A percentile compares a stretch with the other conserved stretches of the same genome.
These are phyloP conservation scores for Tuber brumale DNA, from an alignment of 495 filamentous ascomycete species.

Conservation along the genomic window DNA sequence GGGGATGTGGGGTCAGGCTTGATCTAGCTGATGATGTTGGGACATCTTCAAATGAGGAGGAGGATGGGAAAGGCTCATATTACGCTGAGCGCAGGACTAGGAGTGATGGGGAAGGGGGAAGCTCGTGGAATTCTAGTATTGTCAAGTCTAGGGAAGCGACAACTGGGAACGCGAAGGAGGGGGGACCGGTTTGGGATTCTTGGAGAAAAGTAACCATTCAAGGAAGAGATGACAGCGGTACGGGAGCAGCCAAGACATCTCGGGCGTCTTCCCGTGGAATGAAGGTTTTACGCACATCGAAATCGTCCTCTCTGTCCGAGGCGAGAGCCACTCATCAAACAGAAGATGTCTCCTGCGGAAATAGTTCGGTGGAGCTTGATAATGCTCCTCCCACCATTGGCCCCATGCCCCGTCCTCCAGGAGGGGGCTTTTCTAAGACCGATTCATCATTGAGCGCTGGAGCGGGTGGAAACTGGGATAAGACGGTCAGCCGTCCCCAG, in stretches of 20 bases:
- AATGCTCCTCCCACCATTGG: slow-evolving; percentile 12
- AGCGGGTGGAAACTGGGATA: slow-evolving; percentile 40
- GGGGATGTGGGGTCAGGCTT: slow-evolving; percentile 12
- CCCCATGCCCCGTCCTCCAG: slow-evolving; percentile 23
- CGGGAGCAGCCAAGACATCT: slow-evolving; percentile 24
- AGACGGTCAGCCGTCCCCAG: slow-evolving; percentile 36
- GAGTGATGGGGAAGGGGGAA: slow-evolving; percentile 43
- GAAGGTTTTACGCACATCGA: slow-evolving; percentile 41
- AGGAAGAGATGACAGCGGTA: slow-evolving; percentile 3
- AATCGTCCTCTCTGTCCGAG: slow-evolving; percentile 36
- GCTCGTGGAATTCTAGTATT: slow-evolving; percentile 45
- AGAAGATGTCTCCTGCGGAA: slow-evolving; percentile 13
- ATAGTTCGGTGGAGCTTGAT: slow-evolving; percentile 13
- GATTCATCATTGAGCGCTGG: slow-evolving; percentile 36
- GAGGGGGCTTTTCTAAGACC: slow-evolving; percentile 17
- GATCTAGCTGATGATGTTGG: slow-evolving; percentile 45
- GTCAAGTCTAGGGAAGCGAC: slow-evolving; percentile 18
- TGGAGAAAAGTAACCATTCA: slow-evolving; percentile 29
- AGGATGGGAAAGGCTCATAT: slow-evolving; percentile 53
- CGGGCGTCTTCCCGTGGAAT: slow-evolving; percentile 32
- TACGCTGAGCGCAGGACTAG: slow-evolving; percentile 51
- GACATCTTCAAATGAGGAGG: slow-evolving; percentile 45
- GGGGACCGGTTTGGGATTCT: slow-evolving; percentile 33
- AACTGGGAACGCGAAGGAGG: slow-evolving; percentile 10
- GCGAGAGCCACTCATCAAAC: slow-evolving; percentile 27